Conservation (phyloP, 495 filamentous ascomycete species). For the Rostrohypoxylon terebratum region DNA sequence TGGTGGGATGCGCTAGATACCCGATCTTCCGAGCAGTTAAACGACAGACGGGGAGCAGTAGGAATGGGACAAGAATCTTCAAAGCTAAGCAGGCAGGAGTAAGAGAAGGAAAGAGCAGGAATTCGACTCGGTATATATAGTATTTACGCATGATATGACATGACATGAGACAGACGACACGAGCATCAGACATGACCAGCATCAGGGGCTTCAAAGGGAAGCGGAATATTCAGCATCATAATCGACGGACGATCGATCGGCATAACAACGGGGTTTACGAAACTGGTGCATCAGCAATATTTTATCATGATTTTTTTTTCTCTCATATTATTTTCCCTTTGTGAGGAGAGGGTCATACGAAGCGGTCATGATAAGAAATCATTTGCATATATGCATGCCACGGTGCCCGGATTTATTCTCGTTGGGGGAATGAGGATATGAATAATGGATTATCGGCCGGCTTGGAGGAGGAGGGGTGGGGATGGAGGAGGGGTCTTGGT, state of each 20-base stretch:
- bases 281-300: slow-evolving; percentile 4
- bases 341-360: slow-evolving; percentile 1
- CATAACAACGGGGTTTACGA: slow-evolving; percentile 10
- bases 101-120: neutral
- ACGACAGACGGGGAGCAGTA: neutral
- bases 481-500: slow-evolving; percentile 1
- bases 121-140: neutral
- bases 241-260: slow-evolving; percentile 4
- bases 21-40: slow-evolving; percentile 14
- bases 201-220: neutral
- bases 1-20: slow-evolving; percentile 55
- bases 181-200: slow-evolving; percentile 15
- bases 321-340: slow-evolving; percentile 3
- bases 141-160: neutral
- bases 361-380: slow-evolving; percentile 22
- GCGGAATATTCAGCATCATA: neutral
- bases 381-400: slow-evolving; percentile 38
- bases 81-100: neutral
- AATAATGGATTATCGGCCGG: neutral
- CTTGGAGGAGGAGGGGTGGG: slow-evolving; percentile 4
- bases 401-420: slow-evolving; percentile 19
- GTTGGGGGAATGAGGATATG: neutral
- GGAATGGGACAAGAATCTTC: neutral
- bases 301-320: neutral
- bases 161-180: slow-evolving; percentile 12